Percentiles rank a stretch among this genome's conserved stretches.
Conservation (phyloP, 1,139 yeast species). For the Arxiozyma telluris region DNA sequence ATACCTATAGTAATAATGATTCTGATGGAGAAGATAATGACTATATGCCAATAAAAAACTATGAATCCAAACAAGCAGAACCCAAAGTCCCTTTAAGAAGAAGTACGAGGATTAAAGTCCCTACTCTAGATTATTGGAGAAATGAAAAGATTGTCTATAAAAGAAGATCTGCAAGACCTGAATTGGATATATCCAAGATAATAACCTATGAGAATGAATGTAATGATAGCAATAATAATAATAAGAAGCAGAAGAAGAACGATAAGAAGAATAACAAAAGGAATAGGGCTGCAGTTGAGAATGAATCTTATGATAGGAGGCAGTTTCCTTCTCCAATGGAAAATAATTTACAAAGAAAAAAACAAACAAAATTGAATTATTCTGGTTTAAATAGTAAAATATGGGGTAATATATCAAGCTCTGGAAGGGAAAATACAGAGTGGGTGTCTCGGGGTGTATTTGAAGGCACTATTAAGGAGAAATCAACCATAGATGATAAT, state of each 20-base stretch:
- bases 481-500: conserved; percentile 10
- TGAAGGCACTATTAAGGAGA: conserved; percentile 31
- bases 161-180: conserved; percentile 41
- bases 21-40: conserved; percentile 19
- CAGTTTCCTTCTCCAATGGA: neutral
- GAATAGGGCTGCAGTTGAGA: neutral
- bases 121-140: conserved; percentile 80
- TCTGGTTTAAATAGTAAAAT: neutral
- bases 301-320: neutral
- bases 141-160: conserved; percentile 68
- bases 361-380: neutral
- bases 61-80: neutral
- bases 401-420: neutral
- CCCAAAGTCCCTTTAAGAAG: conserved; percentile 30
- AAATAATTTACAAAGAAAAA: neutral
- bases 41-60: conserved; percentile 12
- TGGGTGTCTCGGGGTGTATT: conserved; percentile 48
- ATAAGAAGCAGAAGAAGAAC: too few species aligned
- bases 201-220: conserved; percentile 36
- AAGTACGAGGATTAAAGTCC: conserved; percentile 56
- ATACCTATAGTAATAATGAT: neutral
- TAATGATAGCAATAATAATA: neutral
- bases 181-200: conserved; percentile 52
- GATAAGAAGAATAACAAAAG: neutral
- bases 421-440: conserved; percentile 34